Evolutionary conservation across 2,329 filamentous ascomycete genomes (phyloP).

Genomic region (Trichoderma endophyticum): DNA sequence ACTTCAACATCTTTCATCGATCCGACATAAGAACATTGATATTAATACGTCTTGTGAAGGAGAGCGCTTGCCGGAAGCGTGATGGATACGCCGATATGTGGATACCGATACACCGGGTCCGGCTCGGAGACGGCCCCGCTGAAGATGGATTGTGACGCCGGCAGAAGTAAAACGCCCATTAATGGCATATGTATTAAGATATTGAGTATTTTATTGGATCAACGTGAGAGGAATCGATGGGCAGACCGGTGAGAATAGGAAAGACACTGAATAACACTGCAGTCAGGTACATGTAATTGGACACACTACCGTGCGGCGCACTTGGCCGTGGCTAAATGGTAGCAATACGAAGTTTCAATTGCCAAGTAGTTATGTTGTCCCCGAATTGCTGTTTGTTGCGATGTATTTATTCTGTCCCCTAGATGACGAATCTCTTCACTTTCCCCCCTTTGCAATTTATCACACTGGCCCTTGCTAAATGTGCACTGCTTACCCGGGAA

Average conservation of each 20-base stretch:
- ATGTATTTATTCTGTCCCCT: accelerated
- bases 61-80: not conserved
- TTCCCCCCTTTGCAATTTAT: not conserved
- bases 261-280: not conserved
- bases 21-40: not conserved
- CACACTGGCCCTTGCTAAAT: not conserved
- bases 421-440: not conserved
- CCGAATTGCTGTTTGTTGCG: not conserved
- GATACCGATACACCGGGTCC: not conserved
- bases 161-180: not conserved
- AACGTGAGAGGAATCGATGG: not conserved
- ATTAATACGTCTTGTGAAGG: not conserved
- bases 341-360: not conserved
- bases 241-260: not conserved
- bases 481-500: not conserved
- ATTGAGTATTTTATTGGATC: not conserved
- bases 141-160: not conserved
- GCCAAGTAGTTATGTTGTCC: accelerated
- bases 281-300: not conserved
- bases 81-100: not conserved
- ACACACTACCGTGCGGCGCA: not conserved
- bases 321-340: not conserved
- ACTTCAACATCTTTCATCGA: not conserved
- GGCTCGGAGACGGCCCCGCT: not conserved
- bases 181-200: not conserved